phyloP scores from a whole-genome alignment of 2,329 filamentous ascomycete genomes.

The Aspergillus arachidicola region DNA sequence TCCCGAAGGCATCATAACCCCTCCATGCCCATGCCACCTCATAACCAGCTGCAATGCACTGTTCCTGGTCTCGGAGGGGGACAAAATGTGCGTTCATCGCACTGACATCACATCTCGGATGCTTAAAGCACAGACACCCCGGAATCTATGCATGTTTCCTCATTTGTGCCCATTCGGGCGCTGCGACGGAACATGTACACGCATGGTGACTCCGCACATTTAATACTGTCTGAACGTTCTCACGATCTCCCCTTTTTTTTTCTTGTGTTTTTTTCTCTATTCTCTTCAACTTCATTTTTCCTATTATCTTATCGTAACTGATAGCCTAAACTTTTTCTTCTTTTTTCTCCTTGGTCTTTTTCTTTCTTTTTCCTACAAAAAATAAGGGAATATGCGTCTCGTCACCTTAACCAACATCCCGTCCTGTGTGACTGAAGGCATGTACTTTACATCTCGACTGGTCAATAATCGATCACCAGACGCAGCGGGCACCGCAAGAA shows the following conservation, averaged over 20 bases:
- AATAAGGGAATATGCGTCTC: not conserved
- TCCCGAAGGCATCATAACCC: not conserved
- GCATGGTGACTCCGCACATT: not conserved
- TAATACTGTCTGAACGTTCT: not conserved
- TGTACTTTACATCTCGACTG: not conserved
- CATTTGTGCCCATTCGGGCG: not conserved
- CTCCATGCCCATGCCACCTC: not conserved
- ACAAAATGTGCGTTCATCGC: not conserved
- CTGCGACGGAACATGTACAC: not conserved
- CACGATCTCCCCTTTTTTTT: not conserved
- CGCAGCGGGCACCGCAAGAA: slow-evolving; percentile 2
- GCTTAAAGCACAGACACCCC: not conserved
- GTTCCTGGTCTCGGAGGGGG: not conserved
- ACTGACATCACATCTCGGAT: not conserved
- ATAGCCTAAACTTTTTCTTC: no score
- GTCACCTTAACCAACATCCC: not conserved
- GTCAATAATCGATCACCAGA: not conserved
- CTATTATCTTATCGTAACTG: not conserved
- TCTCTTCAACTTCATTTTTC: not conserved
- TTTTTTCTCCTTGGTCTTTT: no score
- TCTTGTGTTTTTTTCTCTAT: not conserved
- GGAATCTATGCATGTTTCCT: not conserved
- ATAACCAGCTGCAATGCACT: not conserved
- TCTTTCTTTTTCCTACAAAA: not conserved
- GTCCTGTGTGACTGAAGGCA: slow-evolving; percentile 6